These are phyloP conservation scores for Scheffersomyces lignosus DNA, from an alignment of 805 yeast species.

Conservation along the genomic window DNA sequence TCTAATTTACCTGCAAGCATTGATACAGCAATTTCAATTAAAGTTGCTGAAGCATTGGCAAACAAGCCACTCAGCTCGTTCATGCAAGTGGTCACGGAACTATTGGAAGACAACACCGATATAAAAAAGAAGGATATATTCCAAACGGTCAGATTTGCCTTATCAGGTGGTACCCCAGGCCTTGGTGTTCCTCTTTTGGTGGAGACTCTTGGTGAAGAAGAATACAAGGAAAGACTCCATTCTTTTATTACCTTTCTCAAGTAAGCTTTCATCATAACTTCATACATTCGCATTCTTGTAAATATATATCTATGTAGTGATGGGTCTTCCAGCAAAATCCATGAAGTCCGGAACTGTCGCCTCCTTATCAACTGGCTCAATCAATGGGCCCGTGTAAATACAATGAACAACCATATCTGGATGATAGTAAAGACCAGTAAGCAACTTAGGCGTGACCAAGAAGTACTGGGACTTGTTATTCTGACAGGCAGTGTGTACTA, in stretches of 20 bases:
- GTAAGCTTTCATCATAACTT: neutral
- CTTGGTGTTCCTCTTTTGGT: slow-evolving; percentile 60
- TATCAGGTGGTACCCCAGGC: slow-evolving; percentile 73
- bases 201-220: slow-evolving; percentile 51
- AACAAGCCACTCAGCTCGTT: slow-evolving; percentile 11
- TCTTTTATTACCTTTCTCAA: neutral
- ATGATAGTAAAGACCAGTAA: slow-evolving; percentile 76
- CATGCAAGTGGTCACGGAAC: slow-evolving; percentile 10
- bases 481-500: slow-evolving; percentile 80
- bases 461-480: slow-evolving; percentile 73
- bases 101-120: slow-evolving; percentile 3
- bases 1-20: slow-evolving; percentile 14
- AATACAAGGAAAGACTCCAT: slow-evolving; percentile 26
- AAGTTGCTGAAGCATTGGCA: slow-evolving; percentile 14
- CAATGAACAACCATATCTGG: slow-evolving; percentile 82
- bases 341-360: slow-evolving; percentile 24
- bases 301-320: slow-evolving; percentile 4
- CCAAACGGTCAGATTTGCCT: slow-evolving; percentile 61
- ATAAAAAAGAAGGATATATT: slow-evolving; percentile 45
- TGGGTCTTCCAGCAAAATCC: slow-evolving; percentile 25
- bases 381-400: slow-evolving; percentile 49
- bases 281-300: neutral
- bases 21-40: slow-evolving; percentile 7
- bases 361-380: slow-evolving; percentile 18
- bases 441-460: slow-evolving; percentile 86